phyloP scores from a whole-genome alignment of 2,329 filamentous ascomycete species.

The Grosmannia huntii region DNA sequence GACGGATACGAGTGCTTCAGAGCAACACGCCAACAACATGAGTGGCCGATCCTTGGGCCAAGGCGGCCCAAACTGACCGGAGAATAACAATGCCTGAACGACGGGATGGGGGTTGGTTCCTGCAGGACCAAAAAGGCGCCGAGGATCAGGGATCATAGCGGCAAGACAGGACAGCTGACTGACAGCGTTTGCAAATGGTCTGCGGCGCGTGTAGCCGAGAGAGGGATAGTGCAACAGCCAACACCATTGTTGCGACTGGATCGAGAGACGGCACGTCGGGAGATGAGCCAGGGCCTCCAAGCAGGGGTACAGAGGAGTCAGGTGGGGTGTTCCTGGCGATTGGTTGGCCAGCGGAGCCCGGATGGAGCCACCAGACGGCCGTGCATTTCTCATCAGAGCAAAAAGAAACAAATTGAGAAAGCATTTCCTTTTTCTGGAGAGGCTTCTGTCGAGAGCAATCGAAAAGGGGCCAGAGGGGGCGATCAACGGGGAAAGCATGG shows the following conservation, averaged over 20 bases:
- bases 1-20: not conserved
- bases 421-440: not conserved
- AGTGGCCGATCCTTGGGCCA: not conserved
- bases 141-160: not conserved
- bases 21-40: not conserved
- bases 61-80: not conserved
- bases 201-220: not conserved
- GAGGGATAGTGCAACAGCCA: not conserved
- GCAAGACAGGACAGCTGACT: not conserved
- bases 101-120: not conserved
- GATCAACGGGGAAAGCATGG: not conserved
- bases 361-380: not conserved
- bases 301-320: not conserved
- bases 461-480: too few species aligned
- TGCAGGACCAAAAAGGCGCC: not conserved
- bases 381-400: not conserved
- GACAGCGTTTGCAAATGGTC: not conserved
- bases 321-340: not conserved
- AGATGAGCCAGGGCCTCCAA: not conserved
- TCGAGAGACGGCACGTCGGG: not conserved
- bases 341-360: not conserved
- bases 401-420: not conserved
- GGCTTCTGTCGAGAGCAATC: not conserved
- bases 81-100: not conserved
- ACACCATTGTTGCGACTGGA: not conserved